Base-by-base conservation (phyloP, 371 early-diverging fungal species). In the Coemansia sp. region DNA sequence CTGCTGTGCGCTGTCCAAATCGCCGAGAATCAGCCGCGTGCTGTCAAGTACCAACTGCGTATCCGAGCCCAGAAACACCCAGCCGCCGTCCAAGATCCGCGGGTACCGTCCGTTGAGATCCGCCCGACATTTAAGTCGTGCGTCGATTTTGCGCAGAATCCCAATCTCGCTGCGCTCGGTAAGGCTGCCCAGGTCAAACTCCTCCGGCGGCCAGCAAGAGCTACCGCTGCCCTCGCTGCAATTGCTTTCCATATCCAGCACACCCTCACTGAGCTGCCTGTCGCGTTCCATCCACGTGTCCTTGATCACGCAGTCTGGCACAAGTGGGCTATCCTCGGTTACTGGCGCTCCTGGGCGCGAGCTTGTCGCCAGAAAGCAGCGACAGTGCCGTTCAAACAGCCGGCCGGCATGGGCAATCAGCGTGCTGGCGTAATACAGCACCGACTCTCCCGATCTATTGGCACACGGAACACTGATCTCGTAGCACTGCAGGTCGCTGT, bases 381-480 rank as follows among this genome's bases (percentile, higher is more conserved):
- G 62, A 1, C 49, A 49, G 39, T 65, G 65, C 1, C 65, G 58
- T 14, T 59, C 59, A 52, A 65, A 58, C 40, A 58, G n/a, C 12
- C 39, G 43, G 24, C 34, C 49, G 5, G 65, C 58, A 7, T 8
- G 24, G 14, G 46, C 38, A 18, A 60, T 48, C 2, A 36, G 10
- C 7, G 3, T 14, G 1, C 36, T 12, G 18, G 37, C 34, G 39
- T 58, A 54, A 42, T 58, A 65, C 5, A n/a, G 11, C n/a, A 7
- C 12, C 8, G 9, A 24, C 24, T 56, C 18, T 12, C 34, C 18
- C 8, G 16, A 11, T 11, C 24, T 16, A 5, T 51, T 56, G 33
- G 32, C 39, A 10, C 12, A 24, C 1, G 56, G 56, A 16, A 47
- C 51, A 24, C 24, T 24, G 29, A 65, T 46, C 44, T 47, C 47